Conservation (phyloP, 495 filamentous ascomycete species). For the Cairneyella variabilis region DNA sequence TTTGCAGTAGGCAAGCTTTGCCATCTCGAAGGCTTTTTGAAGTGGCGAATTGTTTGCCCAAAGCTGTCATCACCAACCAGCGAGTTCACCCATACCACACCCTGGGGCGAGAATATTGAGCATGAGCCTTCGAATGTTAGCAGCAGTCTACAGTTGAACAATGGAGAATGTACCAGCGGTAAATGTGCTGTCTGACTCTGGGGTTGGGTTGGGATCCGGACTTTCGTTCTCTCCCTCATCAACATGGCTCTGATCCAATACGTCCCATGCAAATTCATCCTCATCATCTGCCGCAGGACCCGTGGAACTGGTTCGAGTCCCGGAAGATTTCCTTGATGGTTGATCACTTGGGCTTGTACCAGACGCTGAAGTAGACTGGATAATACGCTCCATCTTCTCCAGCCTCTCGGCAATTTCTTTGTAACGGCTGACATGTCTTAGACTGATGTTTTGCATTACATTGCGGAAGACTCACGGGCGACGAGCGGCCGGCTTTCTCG, state of each 20-base stretch:
- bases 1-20: not conserved
- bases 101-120: constrained; percentile 3
- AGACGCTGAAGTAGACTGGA: not conserved
- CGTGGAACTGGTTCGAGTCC: too few relatives aligned
- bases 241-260: too few relatives aligned
- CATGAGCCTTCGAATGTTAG: too few relatives aligned
- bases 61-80: constrained; percentile 9
- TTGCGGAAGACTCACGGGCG: constrained; percentile 1
- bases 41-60: not conserved
- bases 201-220: too few relatives aligned
- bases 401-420: constrained; percentile 5
- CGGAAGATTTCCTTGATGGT: too few relatives aligned
- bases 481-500: not conserved
- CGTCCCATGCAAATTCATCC: too few relatives aligned
- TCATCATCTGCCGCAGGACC: too few relatives aligned
- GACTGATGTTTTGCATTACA: not conserved
- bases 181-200: too few relatives aligned
- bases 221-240: too few relatives aligned
- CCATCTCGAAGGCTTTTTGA: not conserved
- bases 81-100: constrained; percentile 1
- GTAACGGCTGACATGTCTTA: not conserved
- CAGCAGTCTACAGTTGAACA: too few relatives aligned
- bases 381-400: constrained; percentile 5
- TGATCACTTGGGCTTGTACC: too few relatives aligned
- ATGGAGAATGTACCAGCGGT: too few relatives aligned